Evolutionary conservation across 2,329 filamentous ascomycete genomes (phyloP).

Genomic region (Pyricularia pennisetigena): DNA sequence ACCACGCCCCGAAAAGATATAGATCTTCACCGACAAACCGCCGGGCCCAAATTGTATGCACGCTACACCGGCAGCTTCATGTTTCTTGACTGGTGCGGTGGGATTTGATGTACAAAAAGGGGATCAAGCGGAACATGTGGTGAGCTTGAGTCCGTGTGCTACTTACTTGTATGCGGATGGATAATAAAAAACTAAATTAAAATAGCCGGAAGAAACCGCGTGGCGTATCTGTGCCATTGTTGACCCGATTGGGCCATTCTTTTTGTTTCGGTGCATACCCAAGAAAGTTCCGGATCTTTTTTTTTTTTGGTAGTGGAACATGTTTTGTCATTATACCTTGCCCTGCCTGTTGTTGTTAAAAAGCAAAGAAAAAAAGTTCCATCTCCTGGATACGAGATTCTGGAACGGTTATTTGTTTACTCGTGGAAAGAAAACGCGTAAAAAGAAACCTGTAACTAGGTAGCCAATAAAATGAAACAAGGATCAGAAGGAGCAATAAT

Average conservation of each 20-base stretch:
- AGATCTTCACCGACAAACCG: not conserved
- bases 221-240: not conserved
- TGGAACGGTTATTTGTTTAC: too few relatives aligned
- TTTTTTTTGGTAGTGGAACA: too few relatives aligned
- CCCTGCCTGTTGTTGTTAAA: too few relatives aligned
- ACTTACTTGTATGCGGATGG: not conserved
- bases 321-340: too few relatives aligned
- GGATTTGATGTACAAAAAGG: not conserved
- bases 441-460: too few relatives aligned
- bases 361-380: too few relatives aligned
- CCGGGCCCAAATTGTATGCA: not conserved
- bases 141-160: not conserved
- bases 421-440: too few relatives aligned
- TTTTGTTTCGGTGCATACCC: not conserved
- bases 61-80: not conserved
- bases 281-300: not conserved
- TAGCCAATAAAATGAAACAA: not conserved
- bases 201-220: not conserved
- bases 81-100: not conserved
- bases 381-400: too few relatives aligned
- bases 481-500: not conserved
- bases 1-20: not conserved
- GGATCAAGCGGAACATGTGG: not conserved
- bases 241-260: not conserved
- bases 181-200: not conserved